Evolutionary conservation across 139 green algal genomes (phyloP).

Genomic region (Chlamydomonas sp.): DNA sequence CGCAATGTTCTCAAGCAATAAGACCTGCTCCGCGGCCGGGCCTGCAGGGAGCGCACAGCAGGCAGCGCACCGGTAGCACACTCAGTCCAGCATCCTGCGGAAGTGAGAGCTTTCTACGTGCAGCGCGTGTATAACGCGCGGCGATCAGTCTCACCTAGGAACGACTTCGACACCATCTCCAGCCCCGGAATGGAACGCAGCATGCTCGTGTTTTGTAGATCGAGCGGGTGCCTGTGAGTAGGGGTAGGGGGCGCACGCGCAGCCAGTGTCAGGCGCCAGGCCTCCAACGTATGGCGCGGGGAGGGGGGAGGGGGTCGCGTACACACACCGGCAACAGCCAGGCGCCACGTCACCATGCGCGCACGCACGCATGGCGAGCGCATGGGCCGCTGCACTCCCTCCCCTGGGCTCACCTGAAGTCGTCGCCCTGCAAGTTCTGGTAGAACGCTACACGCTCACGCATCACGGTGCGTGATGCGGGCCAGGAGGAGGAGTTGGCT

Average conservation of each 20-base stretch:
- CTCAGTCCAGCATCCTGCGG: background rate
- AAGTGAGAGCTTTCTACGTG: no score
- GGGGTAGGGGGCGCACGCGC: no score
- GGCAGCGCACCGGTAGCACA: background rate
- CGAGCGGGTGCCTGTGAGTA: constrained; percentile 80
- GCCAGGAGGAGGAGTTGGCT: background rate
- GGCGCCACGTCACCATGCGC: background rate
- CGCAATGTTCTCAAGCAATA: constrained; percentile 91
- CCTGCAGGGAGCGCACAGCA: no score
- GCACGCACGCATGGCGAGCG: background rate
- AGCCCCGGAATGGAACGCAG: constrained; percentile 76
- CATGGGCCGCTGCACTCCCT: background rate
- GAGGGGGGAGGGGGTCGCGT: no score
- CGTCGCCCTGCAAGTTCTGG: constrained; percentile 28
- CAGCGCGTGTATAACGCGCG: background rate
- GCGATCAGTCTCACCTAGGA: constrained; percentile 48
- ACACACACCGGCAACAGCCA: no score
- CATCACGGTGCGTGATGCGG: background rate
- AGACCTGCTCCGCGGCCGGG: constrained; percentile 72
- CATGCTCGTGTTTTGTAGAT: constrained; percentile 89
- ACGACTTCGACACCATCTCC: constrained; percentile 61
- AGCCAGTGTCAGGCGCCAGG: no score
- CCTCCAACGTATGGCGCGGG: no score
- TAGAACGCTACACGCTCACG: constrained; percentile 24
- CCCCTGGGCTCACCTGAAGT: constrained; percentile 27